A percentile compares a stretch with the other conserved stretches of the same genome.
phyloP scores from a whole-genome alignment of 495 filamentous ascomycete genomes.

The Acidiella bohemica region DNA sequence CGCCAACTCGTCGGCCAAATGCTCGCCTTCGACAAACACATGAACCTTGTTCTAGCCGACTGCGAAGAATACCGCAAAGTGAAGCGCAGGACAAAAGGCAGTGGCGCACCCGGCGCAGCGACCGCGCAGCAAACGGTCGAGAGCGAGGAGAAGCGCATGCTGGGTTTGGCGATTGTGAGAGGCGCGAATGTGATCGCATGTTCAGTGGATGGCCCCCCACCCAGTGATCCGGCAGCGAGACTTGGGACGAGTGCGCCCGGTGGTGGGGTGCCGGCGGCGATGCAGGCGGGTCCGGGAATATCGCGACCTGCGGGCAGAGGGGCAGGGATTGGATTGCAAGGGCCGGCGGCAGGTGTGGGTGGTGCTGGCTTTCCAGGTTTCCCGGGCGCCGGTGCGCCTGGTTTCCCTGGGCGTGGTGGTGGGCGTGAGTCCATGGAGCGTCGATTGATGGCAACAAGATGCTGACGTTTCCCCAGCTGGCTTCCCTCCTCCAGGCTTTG shows the following conservation, averaged over 20 bases:
- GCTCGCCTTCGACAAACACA: slow-evolving; percentile 98
- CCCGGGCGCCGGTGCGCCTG: slow-evolving; percentile 52
- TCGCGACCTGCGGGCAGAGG: slow-evolving; percentile 85
- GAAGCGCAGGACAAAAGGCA: slow-evolving; percentile 70
- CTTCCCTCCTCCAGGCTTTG: slow-evolving; percentile 44
- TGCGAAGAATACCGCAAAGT: slow-evolving; percentile 97
- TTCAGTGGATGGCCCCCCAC: slow-evolving; percentile 93
- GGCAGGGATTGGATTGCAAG: slow-evolving; percentile 72
- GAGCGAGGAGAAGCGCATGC: slow-evolving; percentile 88
- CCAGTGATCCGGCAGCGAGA: slow-evolving; percentile 81
- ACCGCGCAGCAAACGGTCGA: slow-evolving; percentile 37
- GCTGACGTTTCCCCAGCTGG: slow-evolving; percentile 33
- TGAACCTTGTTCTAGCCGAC: slow-evolving; percentile 98
- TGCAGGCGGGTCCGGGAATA: slow-evolving; percentile 78
- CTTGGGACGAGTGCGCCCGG: slow-evolving; percentile 64
- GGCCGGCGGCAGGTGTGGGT: slow-evolving; percentile 81
- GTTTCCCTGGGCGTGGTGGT: slow-evolving; percentile 65
- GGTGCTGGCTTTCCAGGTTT: slow-evolving; percentile 55
- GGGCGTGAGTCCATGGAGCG: background rate
- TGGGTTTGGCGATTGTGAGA: slow-evolving; percentile 89
- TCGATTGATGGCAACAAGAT: background rate
- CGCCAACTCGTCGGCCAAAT: slow-evolving; percentile 95
- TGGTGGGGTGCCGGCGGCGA: slow-evolving; percentile 47
- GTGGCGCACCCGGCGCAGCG: slow-evolving; percentile 49
- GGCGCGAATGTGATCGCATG: slow-evolving; percentile 86